phyloP scores from a whole-genome alignment of 495 filamentous ascomycete species.

The Hapsidospora chrysogenum region DNA sequence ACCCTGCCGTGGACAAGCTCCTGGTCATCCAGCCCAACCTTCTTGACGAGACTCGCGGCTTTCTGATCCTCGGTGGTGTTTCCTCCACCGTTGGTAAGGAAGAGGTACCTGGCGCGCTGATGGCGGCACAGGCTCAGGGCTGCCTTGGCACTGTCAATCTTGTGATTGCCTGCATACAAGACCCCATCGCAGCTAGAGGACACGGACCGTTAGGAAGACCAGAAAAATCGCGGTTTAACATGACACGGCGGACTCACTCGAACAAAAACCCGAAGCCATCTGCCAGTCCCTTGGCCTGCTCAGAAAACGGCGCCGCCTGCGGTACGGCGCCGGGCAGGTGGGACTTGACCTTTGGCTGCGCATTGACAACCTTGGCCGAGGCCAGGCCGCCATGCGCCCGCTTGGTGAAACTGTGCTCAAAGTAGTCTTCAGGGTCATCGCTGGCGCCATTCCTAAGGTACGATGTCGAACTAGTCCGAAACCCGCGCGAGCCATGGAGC shows the following conservation, averaged over 20 bases:
- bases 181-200: conserved; percentile 96
- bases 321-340: no score
- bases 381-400: neutral
- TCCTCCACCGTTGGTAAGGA: conserved; percentile 86
- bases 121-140: conserved; percentile 55
- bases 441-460: neutral
- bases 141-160: conserved; percentile 65
- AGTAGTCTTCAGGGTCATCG: neutral
- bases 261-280: conserved; percentile 17
- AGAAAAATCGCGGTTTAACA: neutral
- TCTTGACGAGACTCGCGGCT: conserved; percentile 23
- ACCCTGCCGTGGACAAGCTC: conserved; percentile 58
- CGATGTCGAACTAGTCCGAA: no score
- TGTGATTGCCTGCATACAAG: conserved; percentile 64
- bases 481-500: no score
- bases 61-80: conserved; percentile 75
- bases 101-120: conserved; percentile 63
- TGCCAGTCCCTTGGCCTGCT: neutral
- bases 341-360: neutral
- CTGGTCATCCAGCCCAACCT: conserved; percentile 39
- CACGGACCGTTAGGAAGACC: conserved; percentile 1
- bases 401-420: neutral
- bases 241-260: conserved; percentile 10
- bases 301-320: no score
- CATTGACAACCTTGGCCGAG: neutral